phyloP scores from a whole-genome alignment of 73 alveolate genomes.

The Blepharisma japonicum region DNA sequence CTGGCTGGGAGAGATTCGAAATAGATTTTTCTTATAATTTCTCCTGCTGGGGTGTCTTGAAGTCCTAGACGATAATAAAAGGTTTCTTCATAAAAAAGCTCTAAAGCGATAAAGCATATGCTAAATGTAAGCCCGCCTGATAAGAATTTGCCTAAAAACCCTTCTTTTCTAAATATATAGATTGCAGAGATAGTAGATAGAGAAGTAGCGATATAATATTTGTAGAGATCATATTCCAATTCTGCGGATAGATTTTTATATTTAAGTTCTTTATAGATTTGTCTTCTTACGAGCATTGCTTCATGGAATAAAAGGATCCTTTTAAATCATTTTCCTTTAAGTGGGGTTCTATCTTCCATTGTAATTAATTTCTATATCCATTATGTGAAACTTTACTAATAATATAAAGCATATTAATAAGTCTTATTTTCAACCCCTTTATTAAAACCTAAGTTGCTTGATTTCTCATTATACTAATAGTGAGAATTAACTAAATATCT shows the following conservation, averaged over 20 bases:
- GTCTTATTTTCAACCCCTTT: too few species aligned
- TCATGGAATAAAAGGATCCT: neutral
- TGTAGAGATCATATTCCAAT: neutral
- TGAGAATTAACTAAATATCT: too few species aligned
- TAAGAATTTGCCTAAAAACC: neutral
- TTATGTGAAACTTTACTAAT: too few species aligned
- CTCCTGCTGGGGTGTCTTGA: neutral
- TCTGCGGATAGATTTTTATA: neutral
- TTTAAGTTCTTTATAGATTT: neutral
- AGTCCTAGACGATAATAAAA: neutral
- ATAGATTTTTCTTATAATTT: neutral
- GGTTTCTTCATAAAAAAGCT: constrained; percentile 17
- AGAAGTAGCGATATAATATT: neutral
- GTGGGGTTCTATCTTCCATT: too few species aligned
- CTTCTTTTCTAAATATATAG: constrained; percentile 1
- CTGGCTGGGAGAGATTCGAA: neutral
- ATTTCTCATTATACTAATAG: too few species aligned
- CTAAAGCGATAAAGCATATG: neutral
- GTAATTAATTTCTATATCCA: too few species aligned
- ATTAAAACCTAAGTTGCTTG: too few species aligned
- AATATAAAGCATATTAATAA: too few species aligned
- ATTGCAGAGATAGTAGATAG: neutral
- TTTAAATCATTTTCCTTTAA: too few species aligned
- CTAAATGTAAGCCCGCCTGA: neutral
- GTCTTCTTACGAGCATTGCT: constrained; percentile 1